Base-by-base conservation (phyloP, 345 rosid genomes). In the Acer yangbiense region DNA sequence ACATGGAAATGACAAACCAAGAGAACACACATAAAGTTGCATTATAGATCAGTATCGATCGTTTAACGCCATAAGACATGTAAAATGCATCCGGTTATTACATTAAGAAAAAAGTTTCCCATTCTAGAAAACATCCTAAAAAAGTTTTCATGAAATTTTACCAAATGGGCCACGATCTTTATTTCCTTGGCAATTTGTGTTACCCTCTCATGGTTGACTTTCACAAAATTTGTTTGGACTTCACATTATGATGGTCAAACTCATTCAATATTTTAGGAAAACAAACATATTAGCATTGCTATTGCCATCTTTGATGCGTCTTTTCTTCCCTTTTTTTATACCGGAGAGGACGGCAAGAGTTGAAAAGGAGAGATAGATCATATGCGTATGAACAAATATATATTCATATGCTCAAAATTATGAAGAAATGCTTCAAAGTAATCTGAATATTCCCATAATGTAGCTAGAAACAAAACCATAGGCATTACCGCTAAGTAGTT, bases 371-470 rank as follows among this genome's bases (percentile, higher is more conserved):
- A 35, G 39, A 35, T 35, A 6, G 39, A 35, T 35, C 39, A 35
- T 35, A 35, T 35, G 39, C 1, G 6, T 70, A 50, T 3, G 14
- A 10, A 41, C 29, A 32, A 7, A 7, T 8, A 60, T 41, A 29
- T 14, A 39, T 41, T 23, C 35, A 43, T 73, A 55, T 18, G 6
- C 13, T 27, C 76, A 43, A 61, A 4, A 43, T 41, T 61, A 9
- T 61, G 65, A 60, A 73, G n/a, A 48, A 72, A 23, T 61, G 61
- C 61, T 74, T 50, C 71, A 29, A n/a, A 65, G n/a, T 35, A 46
- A 25, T 75, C 35, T 32, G 25, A 48, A 17, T 48, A 43, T 62
- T 74, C 61, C 44, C 60, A 46, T 48, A 7, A 27, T 46, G 9
- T 9, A 61, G 18, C 39, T 17, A 32, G 43, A 68, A 27, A 25